Conservation (phyloP, 345 rosid species). For the Linum usitatissimum region DNA sequence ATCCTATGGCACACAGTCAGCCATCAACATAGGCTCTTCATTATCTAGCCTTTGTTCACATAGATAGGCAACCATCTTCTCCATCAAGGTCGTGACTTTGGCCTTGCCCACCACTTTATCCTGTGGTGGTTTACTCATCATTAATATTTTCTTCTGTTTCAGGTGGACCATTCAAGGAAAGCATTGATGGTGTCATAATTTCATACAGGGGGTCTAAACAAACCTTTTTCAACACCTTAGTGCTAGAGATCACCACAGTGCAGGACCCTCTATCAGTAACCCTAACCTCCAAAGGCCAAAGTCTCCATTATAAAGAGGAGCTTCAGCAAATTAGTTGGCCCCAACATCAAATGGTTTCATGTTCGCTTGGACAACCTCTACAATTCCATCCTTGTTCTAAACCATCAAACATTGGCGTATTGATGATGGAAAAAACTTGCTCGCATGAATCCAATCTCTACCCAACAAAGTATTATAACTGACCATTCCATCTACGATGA, state of each 20-base stretch:
- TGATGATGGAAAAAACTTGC: conserved; percentile 2
- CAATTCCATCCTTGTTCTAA: neutral
- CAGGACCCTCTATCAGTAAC: neutral
- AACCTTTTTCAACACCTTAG: neutral
- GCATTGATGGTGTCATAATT: neutral
- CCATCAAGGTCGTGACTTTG: neutral
- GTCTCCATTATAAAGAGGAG: neutral
- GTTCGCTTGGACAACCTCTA: neutral
- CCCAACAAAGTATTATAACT: neutral
- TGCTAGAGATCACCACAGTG: neutral
- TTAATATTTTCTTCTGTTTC: neutral
- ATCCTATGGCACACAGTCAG: neutral
- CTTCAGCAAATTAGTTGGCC: neutral
- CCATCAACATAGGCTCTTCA: neutral
- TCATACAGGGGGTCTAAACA: neutral
- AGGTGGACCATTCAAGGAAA: neutral
- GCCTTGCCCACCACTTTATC: neutral
- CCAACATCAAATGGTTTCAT: neutral
- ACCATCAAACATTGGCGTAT: neutral
- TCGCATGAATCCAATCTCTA: conserved; percentile 7
- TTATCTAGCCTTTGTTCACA: neutral
- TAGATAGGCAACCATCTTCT: neutral
- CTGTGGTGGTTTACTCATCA: neutral
- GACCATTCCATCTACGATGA: neutral
- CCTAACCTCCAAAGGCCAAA: neutral